These are phyloP conservation scores for Phylloporus rhodoxanthus DNA, from an alignment of 768 basidiomycete species.

Conservation along the genomic window DNA sequence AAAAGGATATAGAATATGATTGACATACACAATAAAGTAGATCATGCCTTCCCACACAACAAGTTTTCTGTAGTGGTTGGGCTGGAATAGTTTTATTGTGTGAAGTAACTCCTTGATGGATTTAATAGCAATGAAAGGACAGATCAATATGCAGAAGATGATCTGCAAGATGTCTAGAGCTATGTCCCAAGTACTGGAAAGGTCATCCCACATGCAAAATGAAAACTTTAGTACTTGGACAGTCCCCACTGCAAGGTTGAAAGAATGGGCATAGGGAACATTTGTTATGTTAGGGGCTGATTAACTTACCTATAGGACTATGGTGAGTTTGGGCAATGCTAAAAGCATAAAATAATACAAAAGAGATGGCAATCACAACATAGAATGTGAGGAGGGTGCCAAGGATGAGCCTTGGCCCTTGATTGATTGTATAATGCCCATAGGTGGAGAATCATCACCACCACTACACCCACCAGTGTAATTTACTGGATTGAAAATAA, in stretches of 20 bases:
- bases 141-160: neutral
- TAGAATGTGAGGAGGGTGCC: neutral
- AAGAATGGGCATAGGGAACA: neutral
- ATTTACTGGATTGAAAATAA: neutral
- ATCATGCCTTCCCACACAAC: neutral
- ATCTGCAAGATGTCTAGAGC: neutral
- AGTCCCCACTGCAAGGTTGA: neutral
- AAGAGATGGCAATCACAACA: neutral
- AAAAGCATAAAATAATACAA: neutral
- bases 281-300: neutral
- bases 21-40: neutral
- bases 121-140: neutral
- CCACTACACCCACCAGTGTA: neutral
- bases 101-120: neutral
- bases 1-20: neutral
- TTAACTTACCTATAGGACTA: neutral
- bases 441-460: neutral
- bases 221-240: neutral
- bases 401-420: neutral
- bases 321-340: neutral
- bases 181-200: neutral
- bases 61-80: neutral
- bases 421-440: neutral
- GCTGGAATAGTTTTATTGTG: neutral
- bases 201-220: neutral